These are phyloP conservation scores for Stachybotrys chlorohalonatus DNA, from an alignment of 2,329 filamentous ascomycete genomes.

Conservation along the genomic window DNA sequence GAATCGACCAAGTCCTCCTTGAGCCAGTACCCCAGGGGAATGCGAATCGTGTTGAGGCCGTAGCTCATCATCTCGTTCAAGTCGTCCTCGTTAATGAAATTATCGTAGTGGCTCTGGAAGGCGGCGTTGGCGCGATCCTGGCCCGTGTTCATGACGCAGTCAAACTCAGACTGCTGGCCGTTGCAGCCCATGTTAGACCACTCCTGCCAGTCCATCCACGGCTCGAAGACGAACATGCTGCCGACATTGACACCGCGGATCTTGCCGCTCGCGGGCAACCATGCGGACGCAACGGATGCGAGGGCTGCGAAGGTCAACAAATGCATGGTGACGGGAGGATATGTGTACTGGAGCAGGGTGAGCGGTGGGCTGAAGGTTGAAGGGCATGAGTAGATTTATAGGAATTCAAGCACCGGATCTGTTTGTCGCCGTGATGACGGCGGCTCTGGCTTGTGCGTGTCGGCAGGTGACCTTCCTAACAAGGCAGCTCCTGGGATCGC, in stretches of 20 bases:
- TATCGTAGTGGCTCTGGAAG: conserved; percentile 41
- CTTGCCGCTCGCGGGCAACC: conserved; percentile 20
- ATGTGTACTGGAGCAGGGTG: neutral
- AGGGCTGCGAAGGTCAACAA: conserved; percentile 5
- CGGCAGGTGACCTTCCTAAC: neutral
- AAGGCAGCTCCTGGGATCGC: neutral
- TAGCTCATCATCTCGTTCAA: conserved; percentile 37
- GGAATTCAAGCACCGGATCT: neutral
- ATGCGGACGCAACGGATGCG: conserved; percentile 8
- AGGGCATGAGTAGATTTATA: neutral
- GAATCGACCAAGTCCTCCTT: conserved; percentile 38
- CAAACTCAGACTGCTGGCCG: conserved; percentile 38
- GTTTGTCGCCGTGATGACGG: neutral
- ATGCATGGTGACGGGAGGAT: neutral
- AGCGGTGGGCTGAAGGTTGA: neutral
- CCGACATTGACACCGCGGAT: conserved; percentile 48
- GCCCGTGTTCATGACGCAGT: conserved; percentile 40
- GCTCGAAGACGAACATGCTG: conserved; percentile 41
- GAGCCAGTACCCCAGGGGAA: conserved; percentile 48
- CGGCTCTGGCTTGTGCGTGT: neutral
- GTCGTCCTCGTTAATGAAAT: conserved; percentile 39
- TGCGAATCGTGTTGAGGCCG: conserved; percentile 43
- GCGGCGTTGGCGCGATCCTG: conserved; percentile 34
- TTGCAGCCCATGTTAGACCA: conserved; percentile 41
- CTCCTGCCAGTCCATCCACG: conserved; percentile 38